Evolutionary conservation across 805 yeast genomes (phyloP).

Genomic region (Schwanniomyces sp.): DNA sequence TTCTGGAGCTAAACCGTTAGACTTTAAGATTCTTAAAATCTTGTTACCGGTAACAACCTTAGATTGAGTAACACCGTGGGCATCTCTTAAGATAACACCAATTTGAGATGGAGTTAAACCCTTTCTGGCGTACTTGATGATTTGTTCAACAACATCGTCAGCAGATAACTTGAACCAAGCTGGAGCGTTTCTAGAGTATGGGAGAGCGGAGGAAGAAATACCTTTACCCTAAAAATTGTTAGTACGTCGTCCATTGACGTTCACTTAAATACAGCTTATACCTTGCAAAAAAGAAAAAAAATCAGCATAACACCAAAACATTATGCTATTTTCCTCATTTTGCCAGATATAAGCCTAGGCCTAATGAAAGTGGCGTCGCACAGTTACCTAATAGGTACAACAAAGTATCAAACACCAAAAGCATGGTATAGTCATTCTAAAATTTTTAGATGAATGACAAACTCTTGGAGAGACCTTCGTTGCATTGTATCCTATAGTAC

Average conservation of each 20-base stretch:
- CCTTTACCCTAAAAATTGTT: slow-evolving; percentile 87
- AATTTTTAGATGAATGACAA: slow-evolving; percentile 7
- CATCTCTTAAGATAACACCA: slow-evolving; percentile 99
- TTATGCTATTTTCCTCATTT: neutral
- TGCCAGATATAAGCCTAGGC: slow-evolving; percentile 12
- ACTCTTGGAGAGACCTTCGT: slow-evolving; percentile 30
- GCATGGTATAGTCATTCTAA: slow-evolving; percentile 14
- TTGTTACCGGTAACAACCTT: slow-evolving; percentile 98
- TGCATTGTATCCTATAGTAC: slow-evolving; percentile 5
- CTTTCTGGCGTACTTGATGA: slow-evolving; percentile 99
- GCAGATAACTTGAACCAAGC: slow-evolving; percentile 98
- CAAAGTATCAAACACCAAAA: slow-evolving; percentile 22
- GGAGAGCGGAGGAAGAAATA: slow-evolving; percentile 97
- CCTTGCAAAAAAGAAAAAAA: neutral
- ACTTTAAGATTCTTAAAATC: slow-evolving; percentile 97
- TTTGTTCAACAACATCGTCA: slow-evolving; percentile 95
- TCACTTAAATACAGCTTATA: neutral
- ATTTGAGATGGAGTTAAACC: slow-evolving; percentile 99
- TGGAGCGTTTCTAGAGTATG: slow-evolving; percentile 98
- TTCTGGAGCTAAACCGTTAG: slow-evolving; percentile 99
- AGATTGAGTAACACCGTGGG: slow-evolving; percentile 99
- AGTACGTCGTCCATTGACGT: slow-evolving; percentile 26
- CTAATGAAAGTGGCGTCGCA: slow-evolving; percentile 48
- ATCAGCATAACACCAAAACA: neutral
- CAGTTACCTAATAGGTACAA: slow-evolving; percentile 32